Evolutionary conservation across 2,329 filamentous ascomycete genomes (phyloP), one percentile per base, ranked within the genome.

Genomic region (Monilinia fructicola): DNA sequence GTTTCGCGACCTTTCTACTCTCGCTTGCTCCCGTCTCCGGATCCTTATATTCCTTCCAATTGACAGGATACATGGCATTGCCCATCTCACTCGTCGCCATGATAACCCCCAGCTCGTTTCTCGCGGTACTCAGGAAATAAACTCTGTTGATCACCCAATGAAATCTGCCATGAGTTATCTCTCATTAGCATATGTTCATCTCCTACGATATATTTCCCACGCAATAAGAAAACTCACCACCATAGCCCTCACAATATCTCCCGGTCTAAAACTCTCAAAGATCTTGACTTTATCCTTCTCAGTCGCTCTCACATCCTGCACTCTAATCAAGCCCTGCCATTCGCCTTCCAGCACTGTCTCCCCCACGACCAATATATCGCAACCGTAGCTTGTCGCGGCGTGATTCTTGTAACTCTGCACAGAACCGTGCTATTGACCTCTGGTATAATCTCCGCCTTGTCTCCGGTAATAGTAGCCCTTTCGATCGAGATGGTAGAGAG

Each of bases 111-210:
- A 96, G 83, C 76, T 96, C 91, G 78, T 99, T 98, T 72, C 87
- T 87, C 38, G 93, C 92, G 1, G 95, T 99, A 35, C 89, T 91
- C n/a, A 96, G 84, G 78, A 97, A 99, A 78, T 98, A 99, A 99
- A 74, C 92, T 96, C 61, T 90, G 88, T 80, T 98, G 93, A 76
- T 99, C 95, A 48, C 95, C 95, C 18, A 98, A 80, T 10, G 91
- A 95, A 67, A 96, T 95, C 88, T 90, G 60, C 53, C 23, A 66
- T 55, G 54, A 11, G 48, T 2, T 35, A 35, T 31, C 42, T 31
- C 42, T 21, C 50, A 50, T 54, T 16, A 66, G 44, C 64, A 46
- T 42, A 3, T n/a, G n/a, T 28, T 10, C 14, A 11, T 28, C 4
- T 55, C 4, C 4, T 44, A n/a, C 14, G 16, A 18, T 6, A 11